A percentile compares a stretch with the other conserved stretches of the same genome.
Conservation (phyloP, 768 basidiomycete genomes). For the Termitomyces sp. region DNA sequence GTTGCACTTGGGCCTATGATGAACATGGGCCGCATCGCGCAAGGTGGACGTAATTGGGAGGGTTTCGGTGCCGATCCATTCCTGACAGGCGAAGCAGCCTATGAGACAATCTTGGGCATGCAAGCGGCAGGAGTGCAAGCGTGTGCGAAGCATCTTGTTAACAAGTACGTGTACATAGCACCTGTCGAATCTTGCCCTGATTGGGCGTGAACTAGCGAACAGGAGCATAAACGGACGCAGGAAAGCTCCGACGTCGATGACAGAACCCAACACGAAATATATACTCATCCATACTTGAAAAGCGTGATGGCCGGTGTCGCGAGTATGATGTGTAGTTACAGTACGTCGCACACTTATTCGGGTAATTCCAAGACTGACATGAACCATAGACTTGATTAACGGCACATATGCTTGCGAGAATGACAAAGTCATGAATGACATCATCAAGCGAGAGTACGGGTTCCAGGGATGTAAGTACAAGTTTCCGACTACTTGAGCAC, state of each 20-base stretch:
- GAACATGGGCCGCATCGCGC: slow-evolving; percentile 76
- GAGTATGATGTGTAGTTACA: slow-evolving; percentile 75
- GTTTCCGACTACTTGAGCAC: neutral
- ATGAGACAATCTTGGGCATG: slow-evolving; percentile 80
- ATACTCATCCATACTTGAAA: slow-evolving; percentile 62
- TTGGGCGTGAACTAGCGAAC: slow-evolving; percentile 39
- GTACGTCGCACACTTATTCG: slow-evolving; percentile 25
- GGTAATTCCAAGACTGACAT: neutral
- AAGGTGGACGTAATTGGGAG: slow-evolving; percentile 91
- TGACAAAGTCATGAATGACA: slow-evolving; percentile 60
- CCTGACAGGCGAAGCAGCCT: slow-evolving; percentile 70
- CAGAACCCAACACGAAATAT: slow-evolving; percentile 72
- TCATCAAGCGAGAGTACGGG: slow-evolving; percentile 71
- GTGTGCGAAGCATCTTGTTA: slow-evolving; percentile 79
- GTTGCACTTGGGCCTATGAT: slow-evolving; percentile 80
- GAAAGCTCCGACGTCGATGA: slow-evolving; percentile 72
- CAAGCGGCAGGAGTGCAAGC: slow-evolving; percentile 80
- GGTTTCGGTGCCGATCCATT: slow-evolving; percentile 93
- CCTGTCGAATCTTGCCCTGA: neutral
- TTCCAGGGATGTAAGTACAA: slow-evolving; percentile 63
- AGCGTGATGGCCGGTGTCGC: slow-evolving; percentile 73
- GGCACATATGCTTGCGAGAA: slow-evolving; percentile 75
- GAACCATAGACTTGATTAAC: slow-evolving; percentile 55
- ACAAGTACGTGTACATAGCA: slow-evolving; percentile 45
- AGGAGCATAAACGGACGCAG: slow-evolving; percentile 54